A percentile compares a stretch with the other conserved stretches of the same genome.
Evolutionary conservation across 2,329 filamentous ascomycete species (phyloP).

Genomic region (Fusarium cyanostomum): DNA sequence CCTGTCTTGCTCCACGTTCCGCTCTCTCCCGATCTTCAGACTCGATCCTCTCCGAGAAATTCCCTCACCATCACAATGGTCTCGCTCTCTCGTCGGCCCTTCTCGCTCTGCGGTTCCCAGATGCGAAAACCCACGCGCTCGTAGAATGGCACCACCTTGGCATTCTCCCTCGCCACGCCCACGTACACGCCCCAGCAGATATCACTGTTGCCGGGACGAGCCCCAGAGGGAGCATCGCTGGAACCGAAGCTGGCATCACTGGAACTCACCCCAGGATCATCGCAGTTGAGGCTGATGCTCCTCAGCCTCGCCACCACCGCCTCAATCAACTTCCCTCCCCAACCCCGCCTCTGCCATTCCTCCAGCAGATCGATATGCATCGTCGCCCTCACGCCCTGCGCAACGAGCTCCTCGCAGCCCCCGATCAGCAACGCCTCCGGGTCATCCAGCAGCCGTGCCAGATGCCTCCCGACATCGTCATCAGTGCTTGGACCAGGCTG

Average conservation of each 20-base stretch:
- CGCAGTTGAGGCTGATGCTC: slow-evolving; percentile 1
- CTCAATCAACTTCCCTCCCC: slow-evolving; percentile 55
- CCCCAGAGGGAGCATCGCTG: too few species aligned
- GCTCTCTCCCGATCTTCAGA: slow-evolving; percentile 18
- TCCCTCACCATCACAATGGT: slow-evolving; percentile 36
- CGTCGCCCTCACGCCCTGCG: slow-evolving; percentile 50
- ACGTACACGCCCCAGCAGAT: slow-evolving; percentile 36
- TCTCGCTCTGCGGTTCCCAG: slow-evolving; percentile 47
- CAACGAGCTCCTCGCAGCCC: slow-evolving; percentile 48
- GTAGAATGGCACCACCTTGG: slow-evolving; percentile 59
- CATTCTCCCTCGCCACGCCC: slow-evolving; percentile 57
- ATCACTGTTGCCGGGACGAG: too few species aligned
- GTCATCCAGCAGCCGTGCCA: slow-evolving; percentile 56
- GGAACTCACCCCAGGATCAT: slow-evolving; percentile 47
- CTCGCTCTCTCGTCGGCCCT: slow-evolving; percentile 49
- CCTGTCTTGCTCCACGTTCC: slow-evolving; percentile 5
- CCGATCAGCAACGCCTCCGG: slow-evolving; percentile 51
- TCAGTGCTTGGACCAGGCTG: slow-evolving; percentile 46
- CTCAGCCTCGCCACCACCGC: slow-evolving; percentile 53
- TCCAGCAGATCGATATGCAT: slow-evolving; percentile 61
- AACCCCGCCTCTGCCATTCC: slow-evolving; percentile 54
- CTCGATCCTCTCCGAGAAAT: slow-evolving; percentile 17
- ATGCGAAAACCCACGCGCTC: slow-evolving; percentile 57
- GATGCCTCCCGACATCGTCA: slow-evolving; percentile 40
- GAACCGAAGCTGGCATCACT: slow-evolving; percentile 34